phyloP scores from a whole-genome alignment of 1,284 basidiomycete species.

The Albatrellus sp. region DNA sequence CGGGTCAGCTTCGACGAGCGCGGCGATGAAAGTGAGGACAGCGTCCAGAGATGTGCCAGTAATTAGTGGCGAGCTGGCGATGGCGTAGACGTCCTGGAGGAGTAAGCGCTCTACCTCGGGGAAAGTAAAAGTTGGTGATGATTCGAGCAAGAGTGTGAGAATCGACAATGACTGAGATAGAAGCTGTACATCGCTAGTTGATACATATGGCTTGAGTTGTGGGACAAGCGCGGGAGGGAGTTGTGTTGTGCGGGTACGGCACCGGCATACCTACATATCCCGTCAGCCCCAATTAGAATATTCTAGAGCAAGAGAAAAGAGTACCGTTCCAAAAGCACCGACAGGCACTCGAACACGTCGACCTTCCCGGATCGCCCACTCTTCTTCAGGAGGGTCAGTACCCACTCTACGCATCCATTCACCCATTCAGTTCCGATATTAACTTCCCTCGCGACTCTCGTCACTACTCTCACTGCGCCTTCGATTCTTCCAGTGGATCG shows the following conservation, averaged over 20 bases:
- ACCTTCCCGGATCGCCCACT: conserved; percentile 71
- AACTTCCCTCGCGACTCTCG: conserved; percentile 57
- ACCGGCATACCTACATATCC: conserved; percentile 40
- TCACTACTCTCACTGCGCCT: conserved; percentile 60
- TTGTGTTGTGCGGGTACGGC: conserved; percentile 45
- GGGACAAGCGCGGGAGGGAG: conserved; percentile 54
- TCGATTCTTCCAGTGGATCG: conserved; percentile 63
- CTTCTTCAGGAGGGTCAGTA: conserved; percentile 68
- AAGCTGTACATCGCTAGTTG: conserved; percentile 62
- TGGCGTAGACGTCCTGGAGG: conserved; percentile 54
- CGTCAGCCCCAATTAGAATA: not conserved
- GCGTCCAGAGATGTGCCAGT: conserved; percentile 70
- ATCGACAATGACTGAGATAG: conserved; percentile 67
- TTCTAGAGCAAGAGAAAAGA: conserved; percentile 9
- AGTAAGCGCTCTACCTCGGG: conserved; percentile 61
- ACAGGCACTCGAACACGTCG: conserved; percentile 72
- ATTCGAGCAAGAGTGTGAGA: conserved; percentile 57
- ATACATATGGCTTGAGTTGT: conserved; percentile 67
- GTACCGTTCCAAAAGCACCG: conserved; percentile 60
- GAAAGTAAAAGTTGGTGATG: conserved; percentile 56
- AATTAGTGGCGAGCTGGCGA: conserved; percentile 69
- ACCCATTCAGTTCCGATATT: conserved; percentile 69
- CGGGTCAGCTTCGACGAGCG: conserved; percentile 71
- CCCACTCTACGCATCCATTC: conserved; percentile 66
- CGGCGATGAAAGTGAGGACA: conserved; percentile 68